Conservation (phyloP, 2,329 filamentous ascomycete genomes). For the Dryadomyces sulphureus region DNA sequence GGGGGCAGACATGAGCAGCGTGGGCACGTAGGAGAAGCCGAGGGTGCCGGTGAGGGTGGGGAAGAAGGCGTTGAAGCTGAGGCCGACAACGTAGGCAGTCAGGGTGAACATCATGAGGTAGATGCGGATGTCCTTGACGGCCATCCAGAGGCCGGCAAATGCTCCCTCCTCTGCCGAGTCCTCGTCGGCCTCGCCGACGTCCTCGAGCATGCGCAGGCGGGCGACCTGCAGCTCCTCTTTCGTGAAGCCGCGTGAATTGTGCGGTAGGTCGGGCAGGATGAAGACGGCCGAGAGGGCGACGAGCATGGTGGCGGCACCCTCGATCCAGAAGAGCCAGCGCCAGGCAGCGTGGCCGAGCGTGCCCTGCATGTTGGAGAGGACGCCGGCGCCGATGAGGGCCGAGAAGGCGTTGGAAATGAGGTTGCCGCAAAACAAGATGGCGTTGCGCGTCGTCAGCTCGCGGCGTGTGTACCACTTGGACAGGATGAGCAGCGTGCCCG, state of each 20-base stretch:
- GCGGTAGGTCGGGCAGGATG: slow-evolving; percentile 54
- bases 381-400: slow-evolving; percentile 22
- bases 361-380: slow-evolving; percentile 38
- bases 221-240: slow-evolving; percentile 39
- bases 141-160: slow-evolving; percentile 39
- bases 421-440: slow-evolving; percentile 11
- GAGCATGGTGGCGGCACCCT: slow-evolving; percentile 43
- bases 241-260: slow-evolving; percentile 32
- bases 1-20: slow-evolving; percentile 49
- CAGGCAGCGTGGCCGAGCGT: slow-evolving; percentile 28
- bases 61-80: slow-evolving; percentile 47
- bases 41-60: slow-evolving; percentile 52
- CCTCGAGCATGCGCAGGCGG: slow-evolving; percentile 38
- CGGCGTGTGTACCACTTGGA: slow-evolving; percentile 12
- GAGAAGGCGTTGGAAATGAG: slow-evolving; percentile 9
- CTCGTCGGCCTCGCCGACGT: slow-evolving; percentile 38
- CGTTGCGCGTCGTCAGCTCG: slow-evolving; percentile 11
- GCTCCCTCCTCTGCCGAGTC: slow-evolving; percentile 32
- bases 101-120: slow-evolving; percentile 38
- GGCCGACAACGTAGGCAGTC: neutral
- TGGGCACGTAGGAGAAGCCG: slow-evolving; percentile 42
- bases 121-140: slow-evolving; percentile 43
- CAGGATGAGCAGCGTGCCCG: slow-evolving; percentile 32
- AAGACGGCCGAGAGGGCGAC: slow-evolving; percentile 40
- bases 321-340: slow-evolving; percentile 32